Conservation (phyloP, 139 green algal species). For the Micractinium conductrix region DNA sequence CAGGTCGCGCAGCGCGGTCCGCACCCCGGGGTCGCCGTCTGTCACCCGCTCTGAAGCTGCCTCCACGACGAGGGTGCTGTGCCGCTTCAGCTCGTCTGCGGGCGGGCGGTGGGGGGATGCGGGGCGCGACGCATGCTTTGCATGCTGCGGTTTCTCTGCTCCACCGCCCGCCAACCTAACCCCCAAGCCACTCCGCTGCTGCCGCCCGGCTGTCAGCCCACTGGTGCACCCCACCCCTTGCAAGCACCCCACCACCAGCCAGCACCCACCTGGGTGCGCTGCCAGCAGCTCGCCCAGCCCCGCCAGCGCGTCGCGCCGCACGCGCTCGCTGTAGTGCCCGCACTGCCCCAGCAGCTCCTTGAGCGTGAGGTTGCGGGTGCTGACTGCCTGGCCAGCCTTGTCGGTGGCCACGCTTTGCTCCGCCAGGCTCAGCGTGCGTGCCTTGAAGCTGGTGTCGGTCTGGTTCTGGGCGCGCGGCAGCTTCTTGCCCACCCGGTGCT, state of each 20-base stretch:
- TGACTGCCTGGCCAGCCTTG: slow-evolving; percentile 71
- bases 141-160: no score
- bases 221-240: no score
- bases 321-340: slow-evolving; percentile 80
- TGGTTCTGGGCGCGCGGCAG: slow-evolving; percentile 82
- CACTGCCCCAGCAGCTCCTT: slow-evolving; percentile 85
- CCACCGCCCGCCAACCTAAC: no score
- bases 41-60: slow-evolving; percentile 54
- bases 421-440: slow-evolving; percentile 73
- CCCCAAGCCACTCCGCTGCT: no score
- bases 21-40: slow-evolving; percentile 69
- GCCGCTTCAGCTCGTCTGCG: slow-evolving; percentile 45
- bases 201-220: no score
- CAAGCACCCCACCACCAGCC: no score
- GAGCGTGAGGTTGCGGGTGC: slow-evolving; percentile 77
- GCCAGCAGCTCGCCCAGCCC: slow-evolving; percentile 77
- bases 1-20: slow-evolving; percentile 53
- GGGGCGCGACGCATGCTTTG: no score
- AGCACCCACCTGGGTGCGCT: slow-evolving; percentile 51
- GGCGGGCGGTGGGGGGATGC: no score
- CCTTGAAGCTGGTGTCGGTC: slow-evolving; percentile 78
- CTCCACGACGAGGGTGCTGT: slow-evolving; percentile 49
- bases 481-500: slow-evolving; percentile 87
- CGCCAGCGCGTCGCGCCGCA: slow-evolving; percentile 68
- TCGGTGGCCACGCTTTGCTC: slow-evolving; percentile 69